A percentile compares a stretch with the other conserved stretches of the same genome.
Conservation (phyloP, 768 basidiomycete species). For the Amyloporia xantha region DNA sequence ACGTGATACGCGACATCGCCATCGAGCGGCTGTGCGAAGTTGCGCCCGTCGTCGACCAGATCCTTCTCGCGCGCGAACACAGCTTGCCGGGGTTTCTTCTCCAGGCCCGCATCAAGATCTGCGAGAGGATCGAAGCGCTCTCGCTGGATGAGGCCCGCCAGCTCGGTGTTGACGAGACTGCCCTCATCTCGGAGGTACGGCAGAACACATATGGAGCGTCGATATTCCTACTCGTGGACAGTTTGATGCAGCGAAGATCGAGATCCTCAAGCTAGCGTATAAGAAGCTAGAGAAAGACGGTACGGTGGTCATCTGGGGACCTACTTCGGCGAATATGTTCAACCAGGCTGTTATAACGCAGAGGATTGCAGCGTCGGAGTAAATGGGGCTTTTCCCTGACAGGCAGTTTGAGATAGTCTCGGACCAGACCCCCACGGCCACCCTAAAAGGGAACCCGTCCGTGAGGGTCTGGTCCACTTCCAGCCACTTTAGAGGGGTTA, state of each 20-base stretch:
- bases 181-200: conserved; percentile 44
- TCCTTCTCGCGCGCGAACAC: conserved; percentile 49
- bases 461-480: too few relatives aligned
- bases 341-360: too few relatives aligned
- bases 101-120: conserved; percentile 45
- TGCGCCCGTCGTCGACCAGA: conserved; percentile 40
- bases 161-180: conserved; percentile 54
- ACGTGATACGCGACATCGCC: conserved; percentile 48
- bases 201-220: conserved; percentile 37
- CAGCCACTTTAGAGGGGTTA: too few relatives aligned
- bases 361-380: too few relatives aligned
- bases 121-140: conserved; percentile 44
- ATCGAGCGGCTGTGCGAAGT: conserved; percentile 35
- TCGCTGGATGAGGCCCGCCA: conserved; percentile 45
- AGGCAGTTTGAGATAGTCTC: too few relatives aligned
- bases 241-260: conserved; percentile 22
- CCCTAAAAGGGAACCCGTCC: too few relatives aligned
- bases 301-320: too few relatives aligned
- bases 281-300: too few relatives aligned
- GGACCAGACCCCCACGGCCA: too few relatives aligned
- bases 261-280: conserved; percentile 20
- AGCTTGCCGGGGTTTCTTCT: conserved; percentile 43
- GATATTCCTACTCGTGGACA: conserved; percentile 20
- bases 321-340: too few relatives aligned
- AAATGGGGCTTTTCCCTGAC: too few relatives aligned